These are phyloP conservation scores for Saccharum officinarum DNA, from an alignment of 176 grass and related monocot species.

Conservation along the genomic window DNA sequence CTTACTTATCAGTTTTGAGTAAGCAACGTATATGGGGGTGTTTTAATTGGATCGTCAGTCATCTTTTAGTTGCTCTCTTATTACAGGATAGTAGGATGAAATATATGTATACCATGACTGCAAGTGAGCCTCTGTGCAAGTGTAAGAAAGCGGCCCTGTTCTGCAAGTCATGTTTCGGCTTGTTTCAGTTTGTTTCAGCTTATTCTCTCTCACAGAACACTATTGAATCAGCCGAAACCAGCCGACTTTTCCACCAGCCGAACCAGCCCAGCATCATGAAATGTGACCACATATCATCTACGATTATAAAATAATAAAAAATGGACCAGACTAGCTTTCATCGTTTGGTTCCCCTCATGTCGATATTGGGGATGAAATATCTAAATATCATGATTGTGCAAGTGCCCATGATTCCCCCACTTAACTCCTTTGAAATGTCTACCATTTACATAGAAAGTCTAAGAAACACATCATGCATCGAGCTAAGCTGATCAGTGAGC, in stretches of 20 bases:
- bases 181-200: too few relatives aligned
- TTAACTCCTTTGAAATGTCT: background rate
- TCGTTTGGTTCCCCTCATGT: background rate
- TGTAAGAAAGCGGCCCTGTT: background rate
- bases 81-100: background rate
- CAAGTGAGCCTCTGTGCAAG: background rate
- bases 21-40: background rate
- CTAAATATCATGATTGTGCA: background rate
- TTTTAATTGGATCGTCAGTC: background rate
- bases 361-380: background rate
- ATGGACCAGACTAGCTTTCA: background rate
- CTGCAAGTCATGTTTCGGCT: too few relatives aligned
- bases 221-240: too few relatives aligned
- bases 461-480: background rate
- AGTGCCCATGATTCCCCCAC: background rate
- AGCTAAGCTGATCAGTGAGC: background rate
- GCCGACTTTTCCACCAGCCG: too few relatives aligned
- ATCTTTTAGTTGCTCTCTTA: background rate
- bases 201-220: too few relatives aligned
- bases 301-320: background rate
- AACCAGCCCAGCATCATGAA: too few relatives aligned
- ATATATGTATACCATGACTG: conserved; percentile 13
- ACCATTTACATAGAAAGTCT: background rate
- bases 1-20: background rate
- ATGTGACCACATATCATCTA: background rate